phyloP scores from a whole-genome alignment of 2,329 filamentous ascomycete species.

The Cyphellophora europaea region DNA sequence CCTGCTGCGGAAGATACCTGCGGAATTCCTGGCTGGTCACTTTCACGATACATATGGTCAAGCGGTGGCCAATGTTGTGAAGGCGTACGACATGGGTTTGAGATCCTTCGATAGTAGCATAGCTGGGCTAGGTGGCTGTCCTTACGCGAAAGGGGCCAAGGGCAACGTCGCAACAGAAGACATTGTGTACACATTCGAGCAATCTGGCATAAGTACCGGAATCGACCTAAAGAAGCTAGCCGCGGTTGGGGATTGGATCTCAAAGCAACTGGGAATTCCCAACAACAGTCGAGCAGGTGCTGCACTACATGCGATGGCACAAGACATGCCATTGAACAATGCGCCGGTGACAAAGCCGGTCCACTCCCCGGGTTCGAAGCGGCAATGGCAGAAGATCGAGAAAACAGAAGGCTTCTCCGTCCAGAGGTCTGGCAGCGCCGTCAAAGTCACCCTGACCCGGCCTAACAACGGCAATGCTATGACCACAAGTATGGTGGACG shows the following conservation, averaged over 20 bases:
- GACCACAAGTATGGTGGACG: slow-evolving; percentile 27
- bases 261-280: slow-evolving; percentile 49
- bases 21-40: slow-evolving; percentile 67
- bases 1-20: slow-evolving; percentile 41
- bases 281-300: slow-evolving; percentile 60
- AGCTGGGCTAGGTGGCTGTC: slow-evolving; percentile 71
- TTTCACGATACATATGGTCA: slow-evolving; percentile 85
- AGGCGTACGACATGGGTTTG: slow-evolving; percentile 67
- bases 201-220: slow-evolving; percentile 46
- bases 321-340: slow-evolving; percentile 21
- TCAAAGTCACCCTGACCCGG: slow-evolving; percentile 25
- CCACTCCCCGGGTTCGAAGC: background rate
- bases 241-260: slow-evolving; percentile 65
- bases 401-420: slow-evolving; percentile 21
- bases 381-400: slow-evolving; percentile 14
- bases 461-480: slow-evolving; percentile 31
- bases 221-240: slow-evolving; percentile 43
- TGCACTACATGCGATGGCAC: slow-evolving; percentile 26
- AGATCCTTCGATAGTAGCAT: slow-evolving; percentile 71
- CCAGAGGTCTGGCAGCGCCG: slow-evolving; percentile 20
- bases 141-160: slow-evolving; percentile 74
- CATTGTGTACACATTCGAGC: slow-evolving; percentile 57
- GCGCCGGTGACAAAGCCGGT: slow-evolving; percentile 16
- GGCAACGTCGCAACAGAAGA: slow-evolving; percentile 81
- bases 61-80: slow-evolving; percentile 69